Evolutionary conservation across 2,329 filamentous ascomycete species (phyloP), one percentile per base, ranked within the genome.

Genomic region (Fusarium verticillioides): DNA sequence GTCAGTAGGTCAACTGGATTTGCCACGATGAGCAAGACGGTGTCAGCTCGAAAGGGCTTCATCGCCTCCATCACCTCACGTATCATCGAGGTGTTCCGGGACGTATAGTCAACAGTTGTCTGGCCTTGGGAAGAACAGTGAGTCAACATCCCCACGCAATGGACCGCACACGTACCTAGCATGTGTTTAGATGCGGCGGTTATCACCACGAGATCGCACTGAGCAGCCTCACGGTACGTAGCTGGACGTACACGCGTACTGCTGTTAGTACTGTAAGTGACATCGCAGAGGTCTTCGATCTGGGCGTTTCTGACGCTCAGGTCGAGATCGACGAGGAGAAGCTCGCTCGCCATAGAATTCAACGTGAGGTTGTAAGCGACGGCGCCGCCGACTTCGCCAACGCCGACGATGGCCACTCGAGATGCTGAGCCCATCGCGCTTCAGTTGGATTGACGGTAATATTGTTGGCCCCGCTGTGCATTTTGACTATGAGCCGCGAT

Each of bases 1-100:
- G 87, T 88, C 39, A 89, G 79, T 34, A 89, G 80, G 73, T 89
- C 87, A 26, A 89, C 87, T 1, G 87, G 87, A 75, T 89, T 88
- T 5, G 87, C 83, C 7, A 89, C 86, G 4, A 89, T 78, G 2
- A 89, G 78, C 0, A 89, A 75, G 36, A 89, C 83, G 0, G 86
- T 81, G 60, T 87, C 82, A 7, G 82, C 77, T 32, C 79, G 80
- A 62, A 89, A 85, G 1, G 87, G 86, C 18, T 81, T 81, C 83
- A 89, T 87, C 39, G 81, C 81, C 6, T 81, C 78, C 37, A 88
- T 82, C 21, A 86, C 84, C n/a, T 81, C 84, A 9, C 81, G 80
- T 32, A 89, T 75, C 52, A 88, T 86, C 28, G 82, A 81, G 28
- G 86, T 73, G 69, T 88, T 88, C 7, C 85, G 82, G 32, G 84